Conservation (phyloP, 2,329 filamentous ascomycete species). For the Trichoderma cornu-damae region DNA sequence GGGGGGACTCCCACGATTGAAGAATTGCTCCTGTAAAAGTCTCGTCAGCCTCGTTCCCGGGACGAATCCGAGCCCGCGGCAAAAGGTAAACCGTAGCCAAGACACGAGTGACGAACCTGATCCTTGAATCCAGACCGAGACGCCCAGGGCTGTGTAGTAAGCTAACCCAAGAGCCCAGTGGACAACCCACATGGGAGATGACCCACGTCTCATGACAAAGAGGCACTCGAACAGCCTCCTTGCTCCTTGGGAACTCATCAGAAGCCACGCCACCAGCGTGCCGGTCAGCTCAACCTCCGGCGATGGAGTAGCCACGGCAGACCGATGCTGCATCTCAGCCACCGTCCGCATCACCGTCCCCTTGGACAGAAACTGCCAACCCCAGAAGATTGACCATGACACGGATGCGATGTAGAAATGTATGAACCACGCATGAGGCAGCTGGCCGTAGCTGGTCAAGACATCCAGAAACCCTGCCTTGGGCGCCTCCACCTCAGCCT, state of each 20-base stretch:
- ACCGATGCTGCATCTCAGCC: constrained; percentile 35
- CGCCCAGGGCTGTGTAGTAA: constrained; percentile 69
- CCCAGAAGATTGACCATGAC: constrained; percentile 68
- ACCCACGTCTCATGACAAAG: constrained; percentile 54
- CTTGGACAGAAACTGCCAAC: constrained; percentile 51
- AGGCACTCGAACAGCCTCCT: constrained; percentile 74
- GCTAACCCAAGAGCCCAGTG: constrained; percentile 75
- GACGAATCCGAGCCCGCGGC: neutral
- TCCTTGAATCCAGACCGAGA: constrained; percentile 82
- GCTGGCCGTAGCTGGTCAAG: constrained; percentile 41
- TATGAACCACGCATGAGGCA: constrained; percentile 84
- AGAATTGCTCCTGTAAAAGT: constrained; percentile 31
- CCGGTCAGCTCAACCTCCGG: constrained; percentile 53
- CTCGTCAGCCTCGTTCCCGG: neutral
- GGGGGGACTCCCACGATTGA: constrained; percentile 29
- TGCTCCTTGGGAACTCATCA: constrained; percentile 70
- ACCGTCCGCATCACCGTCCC: constrained; percentile 51
- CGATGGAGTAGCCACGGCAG: constrained; percentile 2
- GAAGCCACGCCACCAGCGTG: constrained; percentile 59
- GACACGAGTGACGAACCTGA: constrained; percentile 51
- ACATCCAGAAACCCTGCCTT: constrained; percentile 24
- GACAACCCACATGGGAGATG: constrained; percentile 75
- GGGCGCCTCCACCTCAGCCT: constrained; percentile 7
- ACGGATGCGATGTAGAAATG: constrained; percentile 80
- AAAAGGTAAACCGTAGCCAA: neutral